Evolutionary conservation across 2,329 filamentous ascomycete species (phyloP).

Genomic region (Fusarium duplospermum): DNA sequence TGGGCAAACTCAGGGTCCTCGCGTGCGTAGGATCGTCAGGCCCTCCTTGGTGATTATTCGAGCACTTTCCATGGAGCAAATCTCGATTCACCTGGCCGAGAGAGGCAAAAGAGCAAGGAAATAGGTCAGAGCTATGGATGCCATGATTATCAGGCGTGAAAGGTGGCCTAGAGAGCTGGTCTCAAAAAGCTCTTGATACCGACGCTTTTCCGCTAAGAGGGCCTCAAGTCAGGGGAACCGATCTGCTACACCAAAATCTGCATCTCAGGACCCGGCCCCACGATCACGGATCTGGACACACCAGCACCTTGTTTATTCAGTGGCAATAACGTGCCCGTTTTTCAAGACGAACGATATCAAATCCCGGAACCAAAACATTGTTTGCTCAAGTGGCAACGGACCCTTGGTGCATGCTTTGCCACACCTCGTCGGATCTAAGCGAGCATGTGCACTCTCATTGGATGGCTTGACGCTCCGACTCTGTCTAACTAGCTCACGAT

Average conservation of each 20-base stretch:
- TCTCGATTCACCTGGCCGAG: constrained; percentile 14
- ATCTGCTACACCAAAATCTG: constrained; percentile 18
- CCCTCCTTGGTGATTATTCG: constrained; percentile 21
- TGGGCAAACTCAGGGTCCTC: constrained; percentile 35
- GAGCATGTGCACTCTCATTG: constrained; percentile 27
- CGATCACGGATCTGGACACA: constrained; percentile 1
- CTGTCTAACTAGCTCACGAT: constrained; percentile 36
- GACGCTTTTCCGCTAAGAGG: constrained; percentile 7
- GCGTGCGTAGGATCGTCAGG: neutral
- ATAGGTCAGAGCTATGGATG: neutral
- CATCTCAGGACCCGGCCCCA: neutral
- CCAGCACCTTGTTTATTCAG: neutral
- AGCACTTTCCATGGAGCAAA: constrained; percentile 18
- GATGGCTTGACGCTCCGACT: constrained; percentile 8
- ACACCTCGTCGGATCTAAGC: constrained; percentile 22
- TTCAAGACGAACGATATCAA: constrained; percentile 7
- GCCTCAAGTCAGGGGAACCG: neutral
- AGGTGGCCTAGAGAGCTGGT: neutral
- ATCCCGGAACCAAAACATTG: neutral
- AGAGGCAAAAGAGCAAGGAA: constrained; percentile 1
- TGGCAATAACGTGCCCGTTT: constrained; percentile 22
- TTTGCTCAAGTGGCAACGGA: constrained; percentile 26
- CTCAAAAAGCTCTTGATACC: neutral
- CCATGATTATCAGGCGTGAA: constrained; percentile 4
- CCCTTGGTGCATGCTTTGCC: constrained; percentile 13